Base-by-base conservation (phyloP, 129 eudicot species). In the Helianthus annuus region DNA sequence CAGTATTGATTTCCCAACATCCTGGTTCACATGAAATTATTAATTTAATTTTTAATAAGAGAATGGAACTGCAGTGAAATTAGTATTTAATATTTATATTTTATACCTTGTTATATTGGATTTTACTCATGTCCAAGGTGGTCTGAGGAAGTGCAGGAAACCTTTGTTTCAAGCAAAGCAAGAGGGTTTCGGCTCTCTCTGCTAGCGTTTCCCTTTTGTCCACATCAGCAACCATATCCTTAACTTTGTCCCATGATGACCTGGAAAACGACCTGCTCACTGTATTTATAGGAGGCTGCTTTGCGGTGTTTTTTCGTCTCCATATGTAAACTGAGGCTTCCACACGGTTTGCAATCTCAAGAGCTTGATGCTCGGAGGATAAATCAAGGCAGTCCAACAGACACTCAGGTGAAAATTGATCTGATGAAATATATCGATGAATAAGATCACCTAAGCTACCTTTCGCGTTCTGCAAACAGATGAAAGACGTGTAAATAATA, bases 131-230 rank as follows among this genome's bases (percentile, higher is more conserved):
- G 76, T 90, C 97, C 61, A 90, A 83, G 65, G 91, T 74, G 77
- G 89, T 90, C 76, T 87, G 97, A 70, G 87, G 87, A 45, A 90
- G 91, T 69, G 87, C 97, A 22, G 97, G 97, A 71, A 90, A 90
- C 62, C 84, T 78, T 24, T 81, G 91, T 76, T 78, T 83, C 83
- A 90, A 69, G 75, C 91, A 83, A 53, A 87, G 75, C 68, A 90
- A 70, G 64, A 90, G 94, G 54, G 84, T 90, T 63, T 87, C 91
- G 24, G 97, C 97, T 83, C 97, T 77, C 10, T 83, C 91, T 0
- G 89, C 91, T 13, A 85, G 78, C 15, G 73, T 66, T 44, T 85
- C 94, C 63, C 85, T 61, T 79, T 79, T 90, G 49, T 90, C 97
- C 11, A 59, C 81, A 66, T 90, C 97, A 38, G 78, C 85, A 0